Evolutionary conservation across 2,329 filamentous ascomycete genomes (phyloP).

Genomic region (Ophiostoma quercus): DNA sequence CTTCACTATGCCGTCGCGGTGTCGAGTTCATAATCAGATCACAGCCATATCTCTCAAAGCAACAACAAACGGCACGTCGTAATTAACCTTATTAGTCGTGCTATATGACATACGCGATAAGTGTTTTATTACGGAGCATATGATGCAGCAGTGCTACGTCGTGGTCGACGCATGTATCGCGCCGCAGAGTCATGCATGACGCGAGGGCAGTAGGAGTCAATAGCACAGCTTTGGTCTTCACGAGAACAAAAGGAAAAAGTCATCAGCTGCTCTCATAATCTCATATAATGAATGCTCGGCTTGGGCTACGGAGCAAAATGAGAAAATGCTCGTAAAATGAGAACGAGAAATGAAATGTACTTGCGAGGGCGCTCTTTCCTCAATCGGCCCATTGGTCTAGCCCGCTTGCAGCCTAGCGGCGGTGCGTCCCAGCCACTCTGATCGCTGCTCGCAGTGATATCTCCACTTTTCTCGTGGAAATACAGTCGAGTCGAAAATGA

Average conservation of each 20-base stretch:
- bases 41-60: not conserved
- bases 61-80: not conserved
- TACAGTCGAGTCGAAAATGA: not conserved
- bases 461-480: not conserved
- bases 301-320: not conserved
- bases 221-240: not conserved
- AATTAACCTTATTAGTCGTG: not conserved
- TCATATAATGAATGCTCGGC: not conserved
- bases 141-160: slow-evolving; percentile 1
- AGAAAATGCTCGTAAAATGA: slow-evolving; percentile 1
- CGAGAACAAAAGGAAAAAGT: not conserved
- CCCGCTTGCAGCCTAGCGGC: slow-evolving; percentile 16
- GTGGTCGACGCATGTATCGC: not conserved
- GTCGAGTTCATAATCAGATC: too few species aligned
- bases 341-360: not conserved
- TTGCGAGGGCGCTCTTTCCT: slow-evolving; percentile 5
- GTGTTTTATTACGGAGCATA: not conserved
- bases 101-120: not conserved
- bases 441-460: not conserved
- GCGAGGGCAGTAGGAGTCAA: not conserved
- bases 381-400: slow-evolving; percentile 19
- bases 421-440: slow-evolving; percentile 16
- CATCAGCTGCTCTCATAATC: not conserved
- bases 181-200: slow-evolving; percentile 6
- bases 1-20: too few species aligned